Evolutionary conservation across 2,329 filamentous ascomycete genomes (phyloP).

Genomic region (Claviceps humidiphila): DNA sequence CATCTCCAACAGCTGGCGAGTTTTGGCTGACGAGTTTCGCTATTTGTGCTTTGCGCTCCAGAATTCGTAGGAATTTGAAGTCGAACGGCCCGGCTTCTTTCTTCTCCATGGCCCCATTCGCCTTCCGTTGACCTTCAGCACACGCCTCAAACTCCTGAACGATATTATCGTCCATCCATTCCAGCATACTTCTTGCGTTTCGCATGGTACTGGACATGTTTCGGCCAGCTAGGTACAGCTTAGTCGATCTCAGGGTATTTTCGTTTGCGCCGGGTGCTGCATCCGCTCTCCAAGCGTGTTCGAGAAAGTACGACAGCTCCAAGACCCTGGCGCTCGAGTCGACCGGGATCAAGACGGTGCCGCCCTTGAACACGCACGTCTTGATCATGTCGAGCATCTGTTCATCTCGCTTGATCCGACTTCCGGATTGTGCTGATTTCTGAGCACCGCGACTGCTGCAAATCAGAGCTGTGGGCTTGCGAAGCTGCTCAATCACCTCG

Average conservation of each 20-base stretch:
- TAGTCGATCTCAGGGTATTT: conserved; percentile 38
- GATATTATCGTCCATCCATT: conserved; percentile 98
- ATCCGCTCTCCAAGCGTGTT: conserved; percentile 76
- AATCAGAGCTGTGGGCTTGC: conserved; percentile 84
- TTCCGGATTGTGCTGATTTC: conserved; percentile 54
- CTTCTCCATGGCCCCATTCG: conserved; percentile 33
- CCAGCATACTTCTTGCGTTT: conserved; percentile 87
- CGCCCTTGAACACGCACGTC: conserved; percentile 64
- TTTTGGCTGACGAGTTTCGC: conserved; percentile 47
- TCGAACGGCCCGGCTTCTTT: conserved; percentile 67
- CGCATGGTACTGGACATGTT: conserved; percentile 82
- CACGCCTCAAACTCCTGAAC: conserved; percentile 79
- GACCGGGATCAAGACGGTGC: conserved; percentile 83
- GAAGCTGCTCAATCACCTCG: conserved; percentile 85
- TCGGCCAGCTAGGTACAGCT: conserved; percentile 71
- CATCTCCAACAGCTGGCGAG: conserved; percentile 21
- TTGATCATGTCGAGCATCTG: conserved; percentile 72
- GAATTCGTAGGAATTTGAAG: conserved; percentile 69
- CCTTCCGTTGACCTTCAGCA: conserved; percentile 36
- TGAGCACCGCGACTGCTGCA: conserved; percentile 79
- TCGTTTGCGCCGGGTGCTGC: conserved; percentile 30
- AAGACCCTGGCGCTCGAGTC: conserved; percentile 92
- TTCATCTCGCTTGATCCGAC: conserved; percentile 72
- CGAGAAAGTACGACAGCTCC: conserved; percentile 81
- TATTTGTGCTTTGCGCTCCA: conserved; percentile 73